Evolutionary conservation across 2,329 filamentous ascomycete genomes (phyloP), one percentile per base, ranked within the genome.

Genomic region (Delphinella strobiligena): DNA sequence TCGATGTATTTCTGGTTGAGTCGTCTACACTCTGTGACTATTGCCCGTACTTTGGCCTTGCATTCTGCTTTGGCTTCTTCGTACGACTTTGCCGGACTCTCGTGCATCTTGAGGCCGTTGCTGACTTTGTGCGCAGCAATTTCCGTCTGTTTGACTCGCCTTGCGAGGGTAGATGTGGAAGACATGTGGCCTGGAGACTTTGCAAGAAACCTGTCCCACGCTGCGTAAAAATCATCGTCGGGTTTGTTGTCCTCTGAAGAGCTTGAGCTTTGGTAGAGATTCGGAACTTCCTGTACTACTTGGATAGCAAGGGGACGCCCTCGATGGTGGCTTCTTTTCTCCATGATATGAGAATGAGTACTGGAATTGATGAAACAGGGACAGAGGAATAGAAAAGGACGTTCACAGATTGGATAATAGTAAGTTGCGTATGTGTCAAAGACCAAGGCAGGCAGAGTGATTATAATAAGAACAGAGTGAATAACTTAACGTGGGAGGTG

Each of bases 1-100:
- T 93, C 85, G 12, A 80, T 74, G 55, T 93, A 94, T 59, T 86
- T 89, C 52, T 86, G 80, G 59, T 93, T 93, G 42, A 86, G 67
- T 7, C 82, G 72, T 16, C 76, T 69, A 55, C 85, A 93, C 51
- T 78, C 73, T 42, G 64, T 66, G 19, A 71, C 67, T 40, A 77
- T 77, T 44, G 72, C 71, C 7, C 65, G 61, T 4, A 78, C 73
- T 37, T 74, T 71, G 41, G 71, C 72, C 39, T 66, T 69, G 60
- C 85, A 93, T 42, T 79, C 72, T 16, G 69, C 69, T 7, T 69
- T 74, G 0, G 82, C 83, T 48, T 82, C 74, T 37, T 84, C 76
- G 51, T 86, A 89, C 0, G 79, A 83, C 7, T 36, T 36, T 11
- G 31, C 22, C 12, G 37, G 22, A 16, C 37, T 39, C 14, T 39